Conservation (phyloP, 176 grass and related monocot genomes). For the Zoysia pacifica region DNA sequence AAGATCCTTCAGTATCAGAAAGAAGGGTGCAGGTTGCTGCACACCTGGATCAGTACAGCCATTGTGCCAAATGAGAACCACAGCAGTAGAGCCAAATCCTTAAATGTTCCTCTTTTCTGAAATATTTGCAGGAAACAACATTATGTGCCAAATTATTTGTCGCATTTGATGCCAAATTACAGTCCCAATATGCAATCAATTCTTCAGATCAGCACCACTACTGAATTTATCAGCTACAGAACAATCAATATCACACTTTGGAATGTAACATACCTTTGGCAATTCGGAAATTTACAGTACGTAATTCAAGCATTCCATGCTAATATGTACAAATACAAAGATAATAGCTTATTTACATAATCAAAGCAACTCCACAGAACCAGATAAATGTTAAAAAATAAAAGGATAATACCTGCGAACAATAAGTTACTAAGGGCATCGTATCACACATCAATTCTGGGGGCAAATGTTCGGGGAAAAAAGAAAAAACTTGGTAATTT, state of each 20-base stretch:
- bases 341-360: background rate
- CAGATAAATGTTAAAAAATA: background rate
- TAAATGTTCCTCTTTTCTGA: slow-evolving; percentile 63
- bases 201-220: background rate
- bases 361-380: background rate
- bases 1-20: slow-evolving; percentile 15
- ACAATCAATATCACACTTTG: background rate
- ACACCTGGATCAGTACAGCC: slow-evolving; percentile 58
- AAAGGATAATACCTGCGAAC: background rate
- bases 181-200: background rate
- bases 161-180: slow-evolving; percentile 1
- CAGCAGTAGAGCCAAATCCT: slow-evolving; percentile 64
- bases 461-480: no score
- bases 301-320: background rate
- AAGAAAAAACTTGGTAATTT: background rate
- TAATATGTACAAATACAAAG: slow-evolving; percentile 11
- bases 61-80: slow-evolving; percentile 85
- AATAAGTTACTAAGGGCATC: background rate
- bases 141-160: slow-evolving; percentile 14
- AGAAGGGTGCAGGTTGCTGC: slow-evolving; percentile 13
- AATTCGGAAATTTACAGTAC: background rate
- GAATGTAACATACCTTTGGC: background rate
- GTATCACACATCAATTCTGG: background rate
- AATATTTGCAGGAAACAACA: slow-evolving; percentile 20
- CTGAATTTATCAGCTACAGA: slow-evolving; percentile 6